Conservation (phyloP, 441 rosid genomes). For the Dalechampia spathulata region DNA sequence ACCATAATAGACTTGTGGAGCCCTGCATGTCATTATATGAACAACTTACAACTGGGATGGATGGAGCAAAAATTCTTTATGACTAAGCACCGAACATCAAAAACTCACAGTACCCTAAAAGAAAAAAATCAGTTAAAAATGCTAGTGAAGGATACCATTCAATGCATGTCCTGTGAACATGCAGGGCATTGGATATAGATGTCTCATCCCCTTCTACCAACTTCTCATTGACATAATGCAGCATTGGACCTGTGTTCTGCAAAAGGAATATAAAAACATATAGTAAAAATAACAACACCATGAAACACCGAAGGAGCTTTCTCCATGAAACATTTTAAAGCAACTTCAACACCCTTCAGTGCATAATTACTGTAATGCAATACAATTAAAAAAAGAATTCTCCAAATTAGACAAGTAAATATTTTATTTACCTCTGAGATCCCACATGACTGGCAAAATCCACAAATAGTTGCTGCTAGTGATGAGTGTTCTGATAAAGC, state of each 20-base stretch:
- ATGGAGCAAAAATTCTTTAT: not conserved
- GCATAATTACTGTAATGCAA: no score
- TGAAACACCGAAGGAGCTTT: no score
- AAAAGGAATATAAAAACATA: not conserved
- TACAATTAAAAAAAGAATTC: no score
- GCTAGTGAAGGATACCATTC: constrained; percentile 50
- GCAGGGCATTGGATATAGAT: constrained; percentile 37
- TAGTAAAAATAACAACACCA: no score
- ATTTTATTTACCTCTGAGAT: constrained; percentile 64
- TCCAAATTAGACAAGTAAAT: no score
- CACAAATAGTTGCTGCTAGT: constrained; percentile 35
- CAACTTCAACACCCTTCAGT: no score
- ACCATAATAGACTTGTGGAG: constrained; percentile 67
- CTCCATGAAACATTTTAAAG: no score
- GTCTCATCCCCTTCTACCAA: constrained; percentile 47
- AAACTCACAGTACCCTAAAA: no score
- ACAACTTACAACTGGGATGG: not conserved
- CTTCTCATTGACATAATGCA: constrained; percentile 49
- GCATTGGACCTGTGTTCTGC: constrained; percentile 69
- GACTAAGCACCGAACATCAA: no score
- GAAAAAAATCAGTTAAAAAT: not conserved
- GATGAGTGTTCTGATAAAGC: constrained; percentile 16
- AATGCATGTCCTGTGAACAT: constrained; percentile 64
- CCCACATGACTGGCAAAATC: constrained; percentile 62
- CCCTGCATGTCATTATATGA: constrained; percentile 39